phyloP scores from a whole-genome alignment of 148 eudicot species.

The Agrostemma githago region DNA sequence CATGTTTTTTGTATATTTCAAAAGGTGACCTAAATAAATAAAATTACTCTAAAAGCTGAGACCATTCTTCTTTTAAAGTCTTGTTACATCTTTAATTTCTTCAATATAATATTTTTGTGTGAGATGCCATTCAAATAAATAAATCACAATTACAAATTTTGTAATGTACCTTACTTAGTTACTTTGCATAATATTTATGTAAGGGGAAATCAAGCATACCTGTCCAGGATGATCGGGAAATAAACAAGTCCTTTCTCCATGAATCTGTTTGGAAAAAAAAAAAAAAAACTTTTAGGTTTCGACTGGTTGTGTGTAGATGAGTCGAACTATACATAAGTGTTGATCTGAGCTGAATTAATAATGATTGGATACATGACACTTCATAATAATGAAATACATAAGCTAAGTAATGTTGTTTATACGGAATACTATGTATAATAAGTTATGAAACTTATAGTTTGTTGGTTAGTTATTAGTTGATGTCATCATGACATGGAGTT shows the following conservation, averaged over 20 bases:
- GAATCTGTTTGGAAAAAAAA: conserved; percentile 20
- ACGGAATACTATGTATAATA: too few relatives aligned
- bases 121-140: conserved; percentile 22
- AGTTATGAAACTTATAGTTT: too few relatives aligned
- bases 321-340: neutral
- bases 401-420: too few relatives aligned
- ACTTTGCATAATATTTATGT: neutral
- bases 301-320: neutral
- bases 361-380: too few relatives aligned
- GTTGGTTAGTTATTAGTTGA: too few relatives aligned
- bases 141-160: neutral
- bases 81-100: conserved; percentile 19
- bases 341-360: too few relatives aligned
- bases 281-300: neutral
- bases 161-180: neutral
- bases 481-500: too few relatives aligned
- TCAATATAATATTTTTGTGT: conserved; percentile 23
- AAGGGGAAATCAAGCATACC: conserved; percentile 29
- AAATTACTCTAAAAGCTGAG: conserved; percentile 27
- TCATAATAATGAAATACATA: too few relatives aligned
- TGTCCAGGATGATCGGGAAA: conserved; percentile 44
- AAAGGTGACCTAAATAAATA: conserved; percentile 14
- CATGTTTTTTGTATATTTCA: conserved; percentile 7
- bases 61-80: conserved; percentile 24
- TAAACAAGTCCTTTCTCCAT: conserved; percentile 45